Conservation (phyloP, 2,329 filamentous ascomycete genomes). For the Acrocalymma vagum region DNA sequence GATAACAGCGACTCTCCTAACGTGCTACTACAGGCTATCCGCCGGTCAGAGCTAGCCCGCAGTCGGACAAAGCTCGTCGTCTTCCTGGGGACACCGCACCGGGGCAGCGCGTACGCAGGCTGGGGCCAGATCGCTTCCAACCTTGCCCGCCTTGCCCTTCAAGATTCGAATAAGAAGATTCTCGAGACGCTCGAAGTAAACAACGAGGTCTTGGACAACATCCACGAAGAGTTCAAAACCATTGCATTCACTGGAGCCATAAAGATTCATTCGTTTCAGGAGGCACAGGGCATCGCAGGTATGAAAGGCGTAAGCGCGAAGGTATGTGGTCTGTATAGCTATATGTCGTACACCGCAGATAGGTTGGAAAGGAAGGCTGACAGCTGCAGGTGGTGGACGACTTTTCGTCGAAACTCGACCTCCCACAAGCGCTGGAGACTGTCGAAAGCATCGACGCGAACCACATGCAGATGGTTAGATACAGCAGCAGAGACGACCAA, state of each 20-base stretch:
- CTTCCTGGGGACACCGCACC: conserved; percentile 54
- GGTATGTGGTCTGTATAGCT: conserved; percentile 26
- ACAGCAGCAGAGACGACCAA: conserved; percentile 33
- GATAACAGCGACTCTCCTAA: conserved; percentile 8
- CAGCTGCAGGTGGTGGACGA: conserved; percentile 46
- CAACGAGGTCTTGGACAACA: conserved; percentile 49
- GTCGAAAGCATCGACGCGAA: conserved; percentile 52
- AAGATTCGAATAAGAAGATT: conserved; percentile 46
- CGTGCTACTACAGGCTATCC: conserved; percentile 36
- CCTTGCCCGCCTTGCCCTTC: conserved; percentile 39
- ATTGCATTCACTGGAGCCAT: conserved; percentile 32
- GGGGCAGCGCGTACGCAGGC: conserved; percentile 39
- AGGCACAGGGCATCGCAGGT: conserved; percentile 31
- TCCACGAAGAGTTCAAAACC: conserved; percentile 46
- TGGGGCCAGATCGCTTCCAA: conserved; percentile 48
- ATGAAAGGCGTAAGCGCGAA: conserved; percentile 45
- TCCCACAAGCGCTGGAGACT: conserved; percentile 42
- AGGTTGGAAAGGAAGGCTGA: conserved; percentile 15
- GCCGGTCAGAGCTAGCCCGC: conserved; percentile 35
- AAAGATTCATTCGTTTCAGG: conserved; percentile 52
- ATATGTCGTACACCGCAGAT: conserved; percentile 6
- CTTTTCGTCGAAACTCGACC: conserved; percentile 51
- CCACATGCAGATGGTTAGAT: conserved; percentile 50
- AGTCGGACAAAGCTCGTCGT: conserved; percentile 41
- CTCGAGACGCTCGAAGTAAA: conserved; percentile 42